A percentile compares a stretch with the other conserved stretches of the same genome.
Evolutionary conservation across 768 basidiomycete species (phyloP).

Genomic region (Lanmaoa pseudosensibilis): DNA sequence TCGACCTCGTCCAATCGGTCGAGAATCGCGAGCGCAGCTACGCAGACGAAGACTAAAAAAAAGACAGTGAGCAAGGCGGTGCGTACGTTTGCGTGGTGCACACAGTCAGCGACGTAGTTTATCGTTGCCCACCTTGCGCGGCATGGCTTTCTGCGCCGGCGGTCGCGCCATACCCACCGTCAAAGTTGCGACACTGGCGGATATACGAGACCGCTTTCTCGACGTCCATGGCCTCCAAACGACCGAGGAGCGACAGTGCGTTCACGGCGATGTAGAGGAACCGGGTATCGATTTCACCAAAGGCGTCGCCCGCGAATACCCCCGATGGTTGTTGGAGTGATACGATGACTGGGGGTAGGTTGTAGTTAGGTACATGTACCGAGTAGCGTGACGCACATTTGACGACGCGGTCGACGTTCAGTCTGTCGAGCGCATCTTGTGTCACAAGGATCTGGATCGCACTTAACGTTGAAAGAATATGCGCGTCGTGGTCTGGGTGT

Average conservation of each 20-base stretch:
- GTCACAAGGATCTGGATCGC: slow-evolving; percentile 90
- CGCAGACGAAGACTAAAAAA: slow-evolving; percentile 79
- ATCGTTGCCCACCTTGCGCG: slow-evolving; percentile 63
- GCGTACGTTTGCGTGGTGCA: background rate
- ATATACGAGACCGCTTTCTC: slow-evolving; percentile 74
- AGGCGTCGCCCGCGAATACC: slow-evolving; percentile 85
- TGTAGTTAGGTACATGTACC: background rate
- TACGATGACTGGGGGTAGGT: slow-evolving; percentile 62
- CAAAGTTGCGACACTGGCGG: slow-evolving; percentile 82
- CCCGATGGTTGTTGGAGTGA: slow-evolving; percentile 86
- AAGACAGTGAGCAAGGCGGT: background rate
- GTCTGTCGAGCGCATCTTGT: slow-evolving; percentile 73
- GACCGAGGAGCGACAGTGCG: slow-evolving; percentile 78
- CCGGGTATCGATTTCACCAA: slow-evolving; percentile 91
- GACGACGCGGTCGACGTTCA: slow-evolving; percentile 70
- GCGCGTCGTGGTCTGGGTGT: slow-evolving; percentile 91
- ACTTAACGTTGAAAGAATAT: slow-evolving; percentile 82
- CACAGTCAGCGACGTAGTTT: too few species aligned
- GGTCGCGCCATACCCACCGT: slow-evolving; percentile 87
- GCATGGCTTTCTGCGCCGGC: slow-evolving; percentile 93
- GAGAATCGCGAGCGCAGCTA: slow-evolving; percentile 84
- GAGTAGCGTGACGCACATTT: slow-evolving; percentile 53
- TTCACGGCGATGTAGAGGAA: slow-evolving; percentile 88
- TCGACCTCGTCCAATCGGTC: slow-evolving; percentile 82
- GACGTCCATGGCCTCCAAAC: slow-evolving; percentile 64